phyloP scores from a whole-genome alignment of 306 rosid genomes.

The Potentilla sterilis region DNA sequence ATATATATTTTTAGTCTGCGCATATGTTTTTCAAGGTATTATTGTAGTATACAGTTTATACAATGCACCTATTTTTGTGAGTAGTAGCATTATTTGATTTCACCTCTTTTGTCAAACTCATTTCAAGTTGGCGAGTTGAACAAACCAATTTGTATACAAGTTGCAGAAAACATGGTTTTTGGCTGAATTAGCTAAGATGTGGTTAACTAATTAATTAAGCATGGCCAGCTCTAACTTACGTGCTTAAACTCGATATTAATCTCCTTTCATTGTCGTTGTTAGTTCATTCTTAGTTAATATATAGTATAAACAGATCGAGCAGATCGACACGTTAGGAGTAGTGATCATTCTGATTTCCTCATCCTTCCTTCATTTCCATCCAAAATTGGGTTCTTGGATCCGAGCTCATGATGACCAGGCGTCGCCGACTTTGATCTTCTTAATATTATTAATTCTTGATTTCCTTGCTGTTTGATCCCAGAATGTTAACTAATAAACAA shows the following conservation, averaged over 20 bases:
- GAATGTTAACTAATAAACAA: background rate
- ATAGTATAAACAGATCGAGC: no score
- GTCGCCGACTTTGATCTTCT: background rate
- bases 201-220: background rate
- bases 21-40: no score
- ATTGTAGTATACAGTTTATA: no score
- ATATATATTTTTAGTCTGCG: no score
- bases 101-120: background rate
- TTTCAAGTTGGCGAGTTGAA: background rate
- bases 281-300: no score
- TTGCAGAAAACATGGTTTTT: background rate
- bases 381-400: background rate
- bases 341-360: background rate
- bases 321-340: no score
- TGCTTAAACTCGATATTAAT: background rate
- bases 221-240: background rate
- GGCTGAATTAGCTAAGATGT: background rate
- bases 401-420: background rate
- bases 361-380: background rate
- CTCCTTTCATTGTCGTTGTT: background rate
- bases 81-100: background rate
- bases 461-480: background rate
- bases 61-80: no score
- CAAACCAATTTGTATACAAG: background rate
- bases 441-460: background rate